Evolutionary conservation across 2,329 filamentous ascomycete genomes (phyloP), one percentile per base, ranked within the genome.

Genomic region (Fusarium beomiforme): DNA sequence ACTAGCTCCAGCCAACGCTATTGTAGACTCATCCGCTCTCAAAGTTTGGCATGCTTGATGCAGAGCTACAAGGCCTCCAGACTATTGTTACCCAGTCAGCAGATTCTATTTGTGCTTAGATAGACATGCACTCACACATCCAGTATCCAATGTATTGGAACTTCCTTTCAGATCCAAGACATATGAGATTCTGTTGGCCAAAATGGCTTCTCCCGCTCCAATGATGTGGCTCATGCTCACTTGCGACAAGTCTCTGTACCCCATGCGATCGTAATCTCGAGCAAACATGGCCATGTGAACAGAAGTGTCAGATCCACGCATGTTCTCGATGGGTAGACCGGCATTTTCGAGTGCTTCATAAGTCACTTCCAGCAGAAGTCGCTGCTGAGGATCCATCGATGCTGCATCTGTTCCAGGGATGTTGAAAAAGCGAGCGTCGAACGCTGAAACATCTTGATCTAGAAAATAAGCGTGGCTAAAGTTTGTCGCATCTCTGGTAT

Each of bases 361-460:
- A 11, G 50, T 56, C 13, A 61, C 50, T 34, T 56, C 42, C 3
- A 61, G 29, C 7, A 61, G 7, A 23, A 61, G 17, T 12, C 50
- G 44, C 29, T 61, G 59, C 50, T 61, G 59, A 8, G 59, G 50
- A 16, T 56, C 59, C 49, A 61, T 61, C 10, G 59, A 47, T 8
- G 42, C 50, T 23, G 58, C 58, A 10, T 61, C 58, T 14, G 58
- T 46, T 6, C 39, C 49, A 14, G 58, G 41, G 3, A 61, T 61
- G 16, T 61, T 54, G 26, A 61, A 61, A n/a, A 61, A 61, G 7
- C 49, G 41, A 7, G 58, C 58, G 24, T 61, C 58, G 33, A 61
- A 61, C 3, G 47, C 49, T 12, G 58, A 54, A 5, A 55, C 23
- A 41, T 61, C 58, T 34, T 39, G 33, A 11, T 54, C 47, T 5